phyloP scores from a whole-genome alignment of 164 flowering plant genomes.

The Vitis rupestris region DNA sequence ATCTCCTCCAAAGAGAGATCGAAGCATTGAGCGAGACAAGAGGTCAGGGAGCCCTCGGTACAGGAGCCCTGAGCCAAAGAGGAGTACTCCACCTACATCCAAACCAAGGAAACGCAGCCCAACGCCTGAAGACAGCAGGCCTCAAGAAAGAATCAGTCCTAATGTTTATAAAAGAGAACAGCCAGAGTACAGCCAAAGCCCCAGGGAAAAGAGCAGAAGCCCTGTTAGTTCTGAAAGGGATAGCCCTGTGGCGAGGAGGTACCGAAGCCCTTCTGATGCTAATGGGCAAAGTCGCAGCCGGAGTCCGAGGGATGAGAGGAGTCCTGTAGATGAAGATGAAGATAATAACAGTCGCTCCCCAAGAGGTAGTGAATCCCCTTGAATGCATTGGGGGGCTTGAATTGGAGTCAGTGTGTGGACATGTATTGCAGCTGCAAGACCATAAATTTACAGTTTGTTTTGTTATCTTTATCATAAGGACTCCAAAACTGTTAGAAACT shows the following conservation, averaged over 20 bases:
- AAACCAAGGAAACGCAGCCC: slow-evolving; percentile 49
- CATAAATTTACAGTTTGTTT: neutral
- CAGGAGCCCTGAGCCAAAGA: slow-evolving; percentile 43
- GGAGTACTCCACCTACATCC: slow-evolving; percentile 37
- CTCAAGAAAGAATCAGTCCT: slow-evolving; percentile 32
- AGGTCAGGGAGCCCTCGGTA: slow-evolving; percentile 42
- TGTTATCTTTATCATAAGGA: neutral
- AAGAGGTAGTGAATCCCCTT: slow-evolving; percentile 41
- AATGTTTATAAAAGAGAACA: too few species aligned
- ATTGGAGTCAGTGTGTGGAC: neutral
- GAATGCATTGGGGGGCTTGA: neutral
- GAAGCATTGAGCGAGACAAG: slow-evolving; percentile 46
- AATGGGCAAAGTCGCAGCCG: slow-evolving; percentile 44
- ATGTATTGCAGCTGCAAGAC: slow-evolving; percentile 2
- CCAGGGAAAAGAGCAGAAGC: slow-evolving; percentile 50
- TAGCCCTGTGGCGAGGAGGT: slow-evolving; percentile 22
- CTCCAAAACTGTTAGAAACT: too few species aligned
- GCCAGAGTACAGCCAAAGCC: slow-evolving; percentile 53
- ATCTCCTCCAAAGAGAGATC: slow-evolving; percentile 43
- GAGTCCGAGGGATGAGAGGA: slow-evolving; percentile 39
- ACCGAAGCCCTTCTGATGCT: slow-evolving; percentile 38
- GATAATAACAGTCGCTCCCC: slow-evolving; percentile 27
- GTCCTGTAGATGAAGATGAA: slow-evolving; percentile 43
- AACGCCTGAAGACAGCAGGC: slow-evolving; percentile 49
- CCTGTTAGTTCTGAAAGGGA: slow-evolving; percentile 28